A percentile compares a stretch with the other conserved stretches of the same genome.
Conservation (phyloP, 495 filamentous ascomycete genomes). For the Hyaloscypha hepaticicola region DNA sequence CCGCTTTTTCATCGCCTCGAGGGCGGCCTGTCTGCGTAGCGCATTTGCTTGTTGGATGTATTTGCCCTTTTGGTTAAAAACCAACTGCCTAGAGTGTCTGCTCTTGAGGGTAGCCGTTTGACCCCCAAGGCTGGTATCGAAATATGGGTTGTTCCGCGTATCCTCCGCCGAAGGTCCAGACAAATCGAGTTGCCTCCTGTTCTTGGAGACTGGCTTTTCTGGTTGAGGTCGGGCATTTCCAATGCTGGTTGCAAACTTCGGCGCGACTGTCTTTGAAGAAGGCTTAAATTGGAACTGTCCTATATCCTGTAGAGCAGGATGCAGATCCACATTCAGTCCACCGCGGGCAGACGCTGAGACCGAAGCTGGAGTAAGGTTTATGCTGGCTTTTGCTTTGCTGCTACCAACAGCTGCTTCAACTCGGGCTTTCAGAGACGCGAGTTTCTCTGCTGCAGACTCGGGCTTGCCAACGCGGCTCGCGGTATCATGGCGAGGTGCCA, state of each 20-base stretch:
- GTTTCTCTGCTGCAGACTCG: conserved; percentile 54
- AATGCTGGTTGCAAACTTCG: conserved; percentile 59
- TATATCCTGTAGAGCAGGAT: conserved; percentile 81
- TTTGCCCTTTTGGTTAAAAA: conserved; percentile 96
- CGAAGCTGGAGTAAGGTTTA: conserved; percentile 35
- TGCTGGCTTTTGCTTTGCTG: conserved; percentile 30
- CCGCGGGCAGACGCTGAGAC: conserved; percentile 44
- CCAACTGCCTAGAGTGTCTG: conserved; percentile 68
- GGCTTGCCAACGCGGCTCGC: conserved; percentile 50
- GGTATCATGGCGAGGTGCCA: conserved; percentile 53
- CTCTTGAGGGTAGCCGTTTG: conserved; percentile 61
- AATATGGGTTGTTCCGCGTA: conserved; percentile 78
- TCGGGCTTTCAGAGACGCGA: conserved; percentile 77
- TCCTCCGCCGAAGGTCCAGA: conserved; percentile 68
- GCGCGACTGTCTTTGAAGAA: conserved; percentile 47
- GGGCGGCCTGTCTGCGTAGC: conserved; percentile 76
- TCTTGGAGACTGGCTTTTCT: conserved; percentile 50
- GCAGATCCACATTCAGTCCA: conserved; percentile 85
- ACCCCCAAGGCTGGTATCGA: conserved; percentile 68
- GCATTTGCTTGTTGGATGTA: conserved; percentile 92
- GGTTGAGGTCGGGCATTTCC: conserved; percentile 52
- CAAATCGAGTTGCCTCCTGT: conserved; percentile 64
- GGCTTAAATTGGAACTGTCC: conserved; percentile 62
- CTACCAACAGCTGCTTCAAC: conserved; percentile 62
- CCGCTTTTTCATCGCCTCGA: conserved; percentile 91